Percentiles rank a stretch among this genome's conserved stretches.
phyloP scores from a whole-genome alignment of 208 protist species.

The Borovskyia barvae region DNA sequence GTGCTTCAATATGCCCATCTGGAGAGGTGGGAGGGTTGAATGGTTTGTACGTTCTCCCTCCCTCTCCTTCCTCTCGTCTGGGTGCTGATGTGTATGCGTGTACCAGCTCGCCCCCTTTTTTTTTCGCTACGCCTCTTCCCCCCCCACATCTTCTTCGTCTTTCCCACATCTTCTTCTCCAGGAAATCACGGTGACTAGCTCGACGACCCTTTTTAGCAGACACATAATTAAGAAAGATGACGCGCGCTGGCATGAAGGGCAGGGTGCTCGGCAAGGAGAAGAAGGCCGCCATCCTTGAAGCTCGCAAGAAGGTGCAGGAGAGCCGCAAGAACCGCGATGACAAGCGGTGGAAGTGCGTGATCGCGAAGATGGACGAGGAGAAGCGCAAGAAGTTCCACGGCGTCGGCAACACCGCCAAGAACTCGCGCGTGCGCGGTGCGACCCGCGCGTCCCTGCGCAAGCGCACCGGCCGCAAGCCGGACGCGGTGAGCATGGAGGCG shows the following conservation, averaged over 20 bases:
- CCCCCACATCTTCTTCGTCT: conserved; percentile 15
- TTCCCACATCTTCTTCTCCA: conserved; percentile 12
- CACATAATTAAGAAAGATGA: too few relatives aligned
- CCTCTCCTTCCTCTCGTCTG: conserved; percentile 9
- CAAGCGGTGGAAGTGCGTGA: conserved; percentile 87
- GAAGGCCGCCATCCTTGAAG: conserved; percentile 73
- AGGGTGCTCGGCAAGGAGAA: conserved; percentile 84
- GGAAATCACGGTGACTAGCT: too few relatives aligned
- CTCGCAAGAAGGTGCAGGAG: conserved; percentile 66
- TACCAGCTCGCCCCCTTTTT: too few relatives aligned
- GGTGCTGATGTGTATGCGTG: too few relatives aligned
- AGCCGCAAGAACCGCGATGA: conserved; percentile 84
- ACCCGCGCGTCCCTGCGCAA: conserved; percentile 84
- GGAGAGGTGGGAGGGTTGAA: too few relatives aligned
- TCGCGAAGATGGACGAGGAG: conserved; percentile 84
- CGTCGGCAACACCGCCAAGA: conserved; percentile 84
- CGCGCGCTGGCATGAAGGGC: conserved; percentile 74
- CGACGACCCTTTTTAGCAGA: neutral
- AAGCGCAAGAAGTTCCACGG: conserved; percentile 85
- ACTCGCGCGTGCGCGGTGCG: conserved; percentile 80
- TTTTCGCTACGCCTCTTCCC: too few relatives aligned
- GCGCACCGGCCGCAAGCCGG: conserved; percentile 79
- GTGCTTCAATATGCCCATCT: too few relatives aligned
- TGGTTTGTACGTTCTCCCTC: conserved; percentile 15
- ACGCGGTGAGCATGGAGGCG: conserved; percentile 93